Base-by-base conservation (phyloP, 2,329 filamentous ascomycete species). In the Alternaria hordeiaustralica region DNA sequence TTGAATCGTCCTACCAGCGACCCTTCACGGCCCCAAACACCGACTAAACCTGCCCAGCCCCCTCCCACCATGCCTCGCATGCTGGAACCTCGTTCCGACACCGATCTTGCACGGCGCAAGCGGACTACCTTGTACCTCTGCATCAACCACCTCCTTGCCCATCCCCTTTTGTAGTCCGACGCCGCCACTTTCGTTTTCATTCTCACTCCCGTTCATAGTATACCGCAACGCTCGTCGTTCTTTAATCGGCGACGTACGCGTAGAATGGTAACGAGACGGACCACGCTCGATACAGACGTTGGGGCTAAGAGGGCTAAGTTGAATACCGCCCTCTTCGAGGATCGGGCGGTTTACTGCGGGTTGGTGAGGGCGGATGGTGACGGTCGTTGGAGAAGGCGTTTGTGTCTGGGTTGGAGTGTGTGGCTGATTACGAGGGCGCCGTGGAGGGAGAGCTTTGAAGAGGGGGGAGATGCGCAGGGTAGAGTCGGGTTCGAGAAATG, bases 261-360 rank as follows among this genome's bases (percentile, higher is more conserved):
- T 25, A 11, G 50, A 54, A 20, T 58, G 70, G 36, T 74, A 60
- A 3, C 68, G 68, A 8, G 69, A 65, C 5, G 75, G 67, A 2
- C 74, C 76, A 25, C 76, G 75, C 57, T 74, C 71, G 46, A 71
- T 67, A 41, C 75, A 78, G 3, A 78, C 71, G 47, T 78, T 75
- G 12, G 76, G 72, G 45, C 72, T 78, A 3, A 77, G 65, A 11
- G 67, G 69, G 33, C 66, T 71, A 43, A 73, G 30, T 12, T 72
- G 63, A 10, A 71, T 28, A 2, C 53, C 61, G 23, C 56, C 65
- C 5, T 71, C 61, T 33, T 68, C 61, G 13, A 49, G 18, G 18
- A 23, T 30, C 3, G 23, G 3, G 11, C n/a, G 12, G 12, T 43
- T 59, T 12, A 13, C 43, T 15, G 47, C 44, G 25, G 26, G 7